A percentile compares a stretch with the other conserved stretches of the same genome.
These are phyloP conservation scores for Annona squamosa DNA, from an alignment of 164 flowering plant species.

Conservation along the genomic window DNA sequence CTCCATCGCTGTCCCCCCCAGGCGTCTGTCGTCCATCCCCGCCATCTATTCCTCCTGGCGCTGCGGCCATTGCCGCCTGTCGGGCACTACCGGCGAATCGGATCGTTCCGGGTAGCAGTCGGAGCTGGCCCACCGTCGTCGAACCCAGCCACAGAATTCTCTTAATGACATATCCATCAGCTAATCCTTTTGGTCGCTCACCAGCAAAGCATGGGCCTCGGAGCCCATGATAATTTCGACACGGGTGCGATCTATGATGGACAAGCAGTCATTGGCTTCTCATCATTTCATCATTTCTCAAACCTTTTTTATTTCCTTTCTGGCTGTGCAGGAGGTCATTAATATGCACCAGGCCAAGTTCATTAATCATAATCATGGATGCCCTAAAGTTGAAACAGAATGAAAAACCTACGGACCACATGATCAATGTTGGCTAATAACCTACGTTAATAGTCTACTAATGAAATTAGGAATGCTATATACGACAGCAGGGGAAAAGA, in stretches of 20 bases:
- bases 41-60: background rate
- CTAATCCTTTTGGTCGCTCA: conserved; percentile 22
- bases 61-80: background rate
- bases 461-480: background rate
- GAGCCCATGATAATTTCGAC: conserved; percentile 30
- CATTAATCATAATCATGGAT: background rate
- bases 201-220: conserved; percentile 38
- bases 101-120: conserved; percentile 18
- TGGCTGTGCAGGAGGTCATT: background rate
- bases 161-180: conserved; percentile 16
- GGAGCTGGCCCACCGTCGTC: conserved; percentile 1
- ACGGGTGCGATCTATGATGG: conserved; percentile 21
- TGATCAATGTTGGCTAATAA: conserved; percentile 15
- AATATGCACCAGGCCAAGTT: background rate
- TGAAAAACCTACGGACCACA: conserved; percentile 14
- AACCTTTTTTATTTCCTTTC: background rate
- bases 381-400: conserved; percentile 2
- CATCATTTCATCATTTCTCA: conserved; percentile 35
- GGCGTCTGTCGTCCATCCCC: background rate
- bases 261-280: conserved; percentile 31
- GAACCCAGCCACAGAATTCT: background rate
- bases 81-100: conserved; percentile 11
- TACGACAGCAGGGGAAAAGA: too few species aligned
- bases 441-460: background rate
- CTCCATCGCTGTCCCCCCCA: conserved; percentile 10